phyloP scores from a whole-genome alignment of 106 monocot genomes.

The Vanilla planifolia region DNA sequence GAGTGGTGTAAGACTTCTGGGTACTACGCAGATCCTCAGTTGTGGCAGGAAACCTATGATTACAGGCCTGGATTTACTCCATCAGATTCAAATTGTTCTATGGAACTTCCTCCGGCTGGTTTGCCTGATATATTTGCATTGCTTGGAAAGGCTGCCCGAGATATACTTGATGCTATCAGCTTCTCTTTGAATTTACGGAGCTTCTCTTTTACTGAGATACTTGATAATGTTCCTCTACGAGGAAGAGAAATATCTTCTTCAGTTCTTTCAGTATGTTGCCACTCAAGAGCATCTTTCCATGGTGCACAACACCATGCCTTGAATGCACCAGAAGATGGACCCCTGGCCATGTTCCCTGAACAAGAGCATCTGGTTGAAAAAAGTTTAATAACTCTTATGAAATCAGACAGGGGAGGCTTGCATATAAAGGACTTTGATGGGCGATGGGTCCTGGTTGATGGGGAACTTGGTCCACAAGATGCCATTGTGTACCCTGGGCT shows the following conservation, averaged over 20 bases:
- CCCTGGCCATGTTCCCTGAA: constrained; percentile 55
- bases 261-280: constrained; percentile 86
- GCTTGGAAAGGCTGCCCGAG: constrained; percentile 64
- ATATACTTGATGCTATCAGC: constrained; percentile 74
- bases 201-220: constrained; percentile 68
- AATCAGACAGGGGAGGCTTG: constrained; percentile 74
- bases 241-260: constrained; percentile 81
- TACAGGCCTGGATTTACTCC: constrained; percentile 82
- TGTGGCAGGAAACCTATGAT: constrained; percentile 77
- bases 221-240: constrained; percentile 78
- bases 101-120: constrained; percentile 68
- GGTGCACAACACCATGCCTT: constrained; percentile 51
- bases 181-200: constrained; percentile 82
- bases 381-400: constrained; percentile 76
- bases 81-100: constrained; percentile 40
- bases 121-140: constrained; percentile 79
- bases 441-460: constrained; percentile 81
- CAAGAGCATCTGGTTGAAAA: constrained; percentile 85
- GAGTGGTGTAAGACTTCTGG: constrained; percentile 94
- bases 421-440: constrained; percentile 82
- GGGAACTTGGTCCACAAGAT: constrained; percentile 74
- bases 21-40: constrained; percentile 68
- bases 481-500: constrained; percentile 79
- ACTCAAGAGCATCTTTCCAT: constrained; percentile 83
- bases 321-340: constrained; percentile 50